These are phyloP conservation scores for Phaffia tasmanica DNA, from an alignment of 768 basidiomycete species.

Conservation along the genomic window DNA sequence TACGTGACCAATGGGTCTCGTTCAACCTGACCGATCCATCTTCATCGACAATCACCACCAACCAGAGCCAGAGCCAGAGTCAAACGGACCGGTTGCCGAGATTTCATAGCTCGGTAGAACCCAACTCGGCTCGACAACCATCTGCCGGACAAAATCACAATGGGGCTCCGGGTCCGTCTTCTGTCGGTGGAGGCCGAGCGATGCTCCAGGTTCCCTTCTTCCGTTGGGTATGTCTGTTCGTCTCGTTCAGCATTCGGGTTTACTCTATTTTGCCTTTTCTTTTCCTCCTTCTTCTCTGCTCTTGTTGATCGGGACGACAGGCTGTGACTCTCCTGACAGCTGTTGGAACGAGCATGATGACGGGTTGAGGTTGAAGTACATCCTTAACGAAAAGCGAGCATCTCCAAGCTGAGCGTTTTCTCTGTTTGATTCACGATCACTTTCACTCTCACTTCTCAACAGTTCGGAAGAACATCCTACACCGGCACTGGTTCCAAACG, in stretches of 20 bases:
- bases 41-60: no score
- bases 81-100: no score
- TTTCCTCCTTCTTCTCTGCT: neutral
- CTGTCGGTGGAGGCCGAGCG: no score
- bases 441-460: neutral
- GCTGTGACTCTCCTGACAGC: neutral
- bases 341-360: neutral
- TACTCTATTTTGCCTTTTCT: neutral
- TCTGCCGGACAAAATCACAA: no score
- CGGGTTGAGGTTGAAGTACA: constrained; percentile 1
- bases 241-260: neutral
- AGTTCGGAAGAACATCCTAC: neutral
- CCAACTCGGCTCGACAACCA: no score
- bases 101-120: no score
- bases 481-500: constrained; percentile 6
- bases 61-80: no score
- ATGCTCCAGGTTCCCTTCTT: constrained; percentile 20
- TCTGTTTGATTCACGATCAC: neutral
- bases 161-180: no score
- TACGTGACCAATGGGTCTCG: no score
- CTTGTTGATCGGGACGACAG: constrained; percentile 12
- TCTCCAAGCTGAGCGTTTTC: no score
- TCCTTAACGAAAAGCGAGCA: neutral
- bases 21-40: no score
- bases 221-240: constrained; percentile 2